phyloP scores from a whole-genome alignment of 2,329 filamentous ascomycete genomes.

The Cytospora mali region DNA sequence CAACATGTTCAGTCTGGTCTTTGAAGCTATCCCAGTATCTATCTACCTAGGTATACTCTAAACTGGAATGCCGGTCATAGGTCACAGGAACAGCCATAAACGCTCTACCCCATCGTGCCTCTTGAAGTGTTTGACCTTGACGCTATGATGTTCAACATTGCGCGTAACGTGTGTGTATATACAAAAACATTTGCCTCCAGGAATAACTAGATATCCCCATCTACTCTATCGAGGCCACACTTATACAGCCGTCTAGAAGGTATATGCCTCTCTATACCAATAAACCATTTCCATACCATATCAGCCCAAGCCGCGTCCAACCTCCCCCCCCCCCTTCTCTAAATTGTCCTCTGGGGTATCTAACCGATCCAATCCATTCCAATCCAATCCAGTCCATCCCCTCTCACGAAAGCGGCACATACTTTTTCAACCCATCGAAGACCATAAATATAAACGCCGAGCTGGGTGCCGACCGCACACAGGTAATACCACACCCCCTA shows the following conservation, averaged over 20 bases:
- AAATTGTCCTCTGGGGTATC: slow-evolving; percentile 3
- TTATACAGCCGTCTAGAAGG: background rate
- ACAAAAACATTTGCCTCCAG: background rate
- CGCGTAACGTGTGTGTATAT: background rate
- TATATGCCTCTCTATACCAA: background rate
- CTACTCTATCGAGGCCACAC: background rate
- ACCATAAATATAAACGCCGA: slow-evolving; percentile 98
- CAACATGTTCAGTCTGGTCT: background rate
- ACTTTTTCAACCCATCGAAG: slow-evolving; percentile 80
- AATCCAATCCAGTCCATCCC: too few relatives aligned
- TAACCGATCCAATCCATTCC: too few relatives aligned
- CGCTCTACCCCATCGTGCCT: too few relatives aligned
- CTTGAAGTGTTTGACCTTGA: too few relatives aligned
- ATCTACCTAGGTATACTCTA: too few relatives aligned
- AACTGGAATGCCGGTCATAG: background rate
- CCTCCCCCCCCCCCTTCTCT: background rate
- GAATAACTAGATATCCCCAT: too few relatives aligned
- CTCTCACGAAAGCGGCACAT: slow-evolving; percentile 55
- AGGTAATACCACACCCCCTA: slow-evolving; percentile 92
- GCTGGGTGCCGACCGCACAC: slow-evolving; percentile 83
- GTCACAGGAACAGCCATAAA: background rate
- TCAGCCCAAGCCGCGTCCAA: background rate
- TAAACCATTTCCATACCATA: background rate
- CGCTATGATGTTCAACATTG: background rate
- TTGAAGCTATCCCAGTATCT: too few relatives aligned